These are phyloP conservation scores for Chaetomium fimeti DNA, from an alignment of 495 filamentous ascomycete genomes.

Conservation along the genomic window DNA sequence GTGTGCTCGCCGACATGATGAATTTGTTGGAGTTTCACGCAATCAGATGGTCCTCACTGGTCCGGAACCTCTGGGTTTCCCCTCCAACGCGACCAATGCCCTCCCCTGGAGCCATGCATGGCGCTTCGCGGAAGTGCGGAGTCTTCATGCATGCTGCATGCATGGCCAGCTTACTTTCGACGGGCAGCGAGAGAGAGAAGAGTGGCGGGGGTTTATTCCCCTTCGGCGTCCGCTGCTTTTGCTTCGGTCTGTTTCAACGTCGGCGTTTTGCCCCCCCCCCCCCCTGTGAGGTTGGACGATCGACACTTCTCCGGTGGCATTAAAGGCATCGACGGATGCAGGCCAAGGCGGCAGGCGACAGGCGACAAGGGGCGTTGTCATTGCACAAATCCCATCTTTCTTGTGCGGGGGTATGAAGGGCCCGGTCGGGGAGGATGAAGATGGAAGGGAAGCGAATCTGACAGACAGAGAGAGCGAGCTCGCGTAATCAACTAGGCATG, in stretches of 20 bases:
- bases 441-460: neutral
- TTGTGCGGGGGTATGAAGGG: conserved; percentile 2
- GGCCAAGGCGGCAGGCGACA: conserved; percentile 25
- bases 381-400: conserved; percentile 5
- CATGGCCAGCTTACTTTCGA: neutral
- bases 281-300: conserved; percentile 4
- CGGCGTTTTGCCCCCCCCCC: too few relatives aligned
- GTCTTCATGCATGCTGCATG: neutral
- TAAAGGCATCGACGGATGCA: conserved; percentile 14
- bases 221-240: too few relatives aligned
- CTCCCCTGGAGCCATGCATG: neutral
- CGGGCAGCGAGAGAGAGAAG: neutral
- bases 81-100: conserved; percentile 6
- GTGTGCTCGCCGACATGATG: conserved; percentile 9
- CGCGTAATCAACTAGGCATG: neutral
- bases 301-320: conserved; percentile 4
- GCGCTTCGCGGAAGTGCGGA: neutral
- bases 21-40: conserved; percentile 7
- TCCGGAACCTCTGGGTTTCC: neutral
- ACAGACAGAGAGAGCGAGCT: too few relatives aligned
- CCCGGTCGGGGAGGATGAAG: neutral
- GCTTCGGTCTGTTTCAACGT: too few relatives aligned
- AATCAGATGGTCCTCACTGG: conserved; percentile 6
- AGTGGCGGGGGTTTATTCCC: neutral
- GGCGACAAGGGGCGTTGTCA: neutral